Conservation (phyloP, 495 filamentous ascomycete species). For the Chaetomium cochliodes region DNA sequence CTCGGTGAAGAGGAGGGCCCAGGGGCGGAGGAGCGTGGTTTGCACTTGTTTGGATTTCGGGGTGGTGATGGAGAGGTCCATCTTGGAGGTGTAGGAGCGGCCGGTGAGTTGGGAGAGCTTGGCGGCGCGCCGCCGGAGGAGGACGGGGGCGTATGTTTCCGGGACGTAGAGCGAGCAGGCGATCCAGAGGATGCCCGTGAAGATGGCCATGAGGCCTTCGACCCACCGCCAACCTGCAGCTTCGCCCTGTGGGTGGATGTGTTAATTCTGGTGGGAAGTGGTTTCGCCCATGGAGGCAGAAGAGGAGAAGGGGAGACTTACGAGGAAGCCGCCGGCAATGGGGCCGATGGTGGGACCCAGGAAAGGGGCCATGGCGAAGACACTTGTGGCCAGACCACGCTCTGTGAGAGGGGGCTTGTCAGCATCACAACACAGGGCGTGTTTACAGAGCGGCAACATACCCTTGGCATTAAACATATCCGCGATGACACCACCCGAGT, state of each 20-base stretch:
- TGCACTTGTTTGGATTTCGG: slow-evolving; percentile 47
- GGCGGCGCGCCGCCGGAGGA: slow-evolving; percentile 69
- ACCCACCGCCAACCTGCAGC: slow-evolving; percentile 64
- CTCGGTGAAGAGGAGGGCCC: slow-evolving; percentile 73
- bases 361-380: slow-evolving; percentile 69
- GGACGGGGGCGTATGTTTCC: slow-evolving; percentile 74
- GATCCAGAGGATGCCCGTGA: slow-evolving; percentile 64
- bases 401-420: slow-evolving; percentile 36
- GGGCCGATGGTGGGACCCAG: slow-evolving; percentile 64
- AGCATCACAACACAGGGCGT: neutral
- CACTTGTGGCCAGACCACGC: slow-evolving; percentile 60
- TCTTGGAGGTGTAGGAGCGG: slow-evolving; percentile 55
- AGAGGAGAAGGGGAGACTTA: slow-evolving; percentile 39
- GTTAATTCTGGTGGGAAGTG: neutral
- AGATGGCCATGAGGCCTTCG: slow-evolving; percentile 64
- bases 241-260: slow-evolving; percentile 19
- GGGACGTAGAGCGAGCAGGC: slow-evolving; percentile 67
- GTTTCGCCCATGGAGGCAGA: too few relatives aligned
- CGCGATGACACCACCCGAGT: slow-evolving; percentile 71
- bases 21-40: slow-evolving; percentile 61
- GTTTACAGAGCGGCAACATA: slow-evolving; percentile 4
- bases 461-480: slow-evolving; percentile 65
- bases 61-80: slow-evolving; percentile 59
- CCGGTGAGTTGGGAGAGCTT: slow-evolving; percentile 66
- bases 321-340: slow-evolving; percentile 61